Conservation (phyloP, 2,329 filamentous ascomycete species). For the Cladosporium oxysporum region DNA sequence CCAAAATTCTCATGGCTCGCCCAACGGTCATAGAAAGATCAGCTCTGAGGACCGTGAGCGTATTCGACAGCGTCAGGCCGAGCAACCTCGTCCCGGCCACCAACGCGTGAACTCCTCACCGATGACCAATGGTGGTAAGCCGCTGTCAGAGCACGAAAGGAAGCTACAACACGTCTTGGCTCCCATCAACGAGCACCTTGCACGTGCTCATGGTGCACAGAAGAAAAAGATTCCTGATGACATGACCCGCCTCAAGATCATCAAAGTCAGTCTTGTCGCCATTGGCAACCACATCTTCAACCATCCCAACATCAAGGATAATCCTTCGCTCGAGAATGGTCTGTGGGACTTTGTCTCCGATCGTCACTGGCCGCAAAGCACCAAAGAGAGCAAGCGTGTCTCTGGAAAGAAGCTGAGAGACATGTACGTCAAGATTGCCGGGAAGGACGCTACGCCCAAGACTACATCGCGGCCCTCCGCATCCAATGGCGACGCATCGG, state of each 20-base stretch:
- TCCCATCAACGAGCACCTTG: conserved; percentile 59
- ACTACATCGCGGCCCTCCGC: conserved; percentile 1
- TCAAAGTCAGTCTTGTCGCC: conserved; percentile 61
- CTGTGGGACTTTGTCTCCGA: conserved; percentile 40
- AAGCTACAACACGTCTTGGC: conserved; percentile 47
- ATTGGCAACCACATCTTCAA: conserved; percentile 65
- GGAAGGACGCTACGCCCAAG: conserved; percentile 5
- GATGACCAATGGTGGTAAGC: conserved; percentile 36
- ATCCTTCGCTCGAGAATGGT: conserved; percentile 32
- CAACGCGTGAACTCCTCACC: conserved; percentile 43
- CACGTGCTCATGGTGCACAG: conserved; percentile 61
- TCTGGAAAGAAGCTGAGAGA: conserved; percentile 39
- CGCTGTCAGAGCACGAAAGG: conserved; percentile 48
- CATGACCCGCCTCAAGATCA: conserved; percentile 62
- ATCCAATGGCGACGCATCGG: not conserved
- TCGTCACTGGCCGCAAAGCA: conserved; percentile 41
- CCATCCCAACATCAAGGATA: conserved; percentile 30
- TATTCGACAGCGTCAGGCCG: conserved; percentile 56
- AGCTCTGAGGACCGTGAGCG: conserved; percentile 42
- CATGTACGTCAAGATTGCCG: conserved; percentile 40
- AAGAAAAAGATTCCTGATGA: conserved; percentile 64
- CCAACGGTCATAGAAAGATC: conserved; percentile 45
- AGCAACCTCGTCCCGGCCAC: conserved; percentile 47
- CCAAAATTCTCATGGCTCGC: conserved; percentile 43
- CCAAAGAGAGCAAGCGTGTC: conserved; percentile 36